Conservation (phyloP, 805 yeast genomes). For the Kazachstania kunashirensis region DNA sequence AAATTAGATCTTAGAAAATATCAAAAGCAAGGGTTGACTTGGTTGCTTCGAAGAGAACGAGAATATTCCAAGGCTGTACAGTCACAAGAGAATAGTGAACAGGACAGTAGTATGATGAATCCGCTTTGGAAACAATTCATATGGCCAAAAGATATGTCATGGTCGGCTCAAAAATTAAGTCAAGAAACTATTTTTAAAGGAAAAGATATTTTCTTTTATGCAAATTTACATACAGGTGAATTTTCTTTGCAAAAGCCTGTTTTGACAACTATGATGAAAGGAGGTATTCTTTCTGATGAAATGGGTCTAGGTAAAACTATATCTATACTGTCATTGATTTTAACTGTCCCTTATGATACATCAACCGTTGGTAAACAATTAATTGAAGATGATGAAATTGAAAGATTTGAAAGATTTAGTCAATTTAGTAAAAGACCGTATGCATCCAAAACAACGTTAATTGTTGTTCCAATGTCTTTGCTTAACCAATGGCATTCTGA, state of each 20-base stretch:
- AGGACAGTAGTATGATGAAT: conserved; percentile 49
- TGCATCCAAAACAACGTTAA: conserved; percentile 63
- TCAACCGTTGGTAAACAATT: conserved; percentile 8
- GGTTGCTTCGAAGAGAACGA: conserved; percentile 80
- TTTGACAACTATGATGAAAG: conserved; percentile 49
- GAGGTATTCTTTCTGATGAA: conserved; percentile 91
- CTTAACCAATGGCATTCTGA: conserved; percentile 89
- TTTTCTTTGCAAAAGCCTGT: conserved; percentile 60
- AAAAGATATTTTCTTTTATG: conserved; percentile 43
- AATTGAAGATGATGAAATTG: conserved; percentile 5
- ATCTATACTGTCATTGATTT: conserved; percentile 64
- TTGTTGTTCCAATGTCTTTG: conserved; percentile 84
- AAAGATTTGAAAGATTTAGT: neutral
- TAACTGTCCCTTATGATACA: conserved; percentile 50
- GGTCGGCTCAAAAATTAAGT: conserved; percentile 23
- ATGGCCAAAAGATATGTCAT: conserved; percentile 56
- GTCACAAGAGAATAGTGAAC: conserved; percentile 21
- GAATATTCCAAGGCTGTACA: conserved; percentile 34
- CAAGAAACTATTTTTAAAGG: neutral
- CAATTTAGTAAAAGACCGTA: conserved; percentile 29
- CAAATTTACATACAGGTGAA: conserved; percentile 72
- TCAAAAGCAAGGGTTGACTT: conserved; percentile 75
- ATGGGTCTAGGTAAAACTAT: conserved; percentile 96
- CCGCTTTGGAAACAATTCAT: conserved; percentile 76
- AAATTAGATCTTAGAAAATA: conserved; percentile 56